Conservation (phyloP, 345 rosid species). For the sweet orange (Citrus sinensis) region DVS_A1.0 CM039165.1:30860001-30860500, state of each 20-base stretch:
- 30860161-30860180: conserved; percentile 15
- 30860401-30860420: conserved; percentile 9
- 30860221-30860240: conserved; percentile 18
- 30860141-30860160: conserved; percentile 29
- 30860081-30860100: not conserved
- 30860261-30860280: conserved; percentile 16
- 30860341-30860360: conserved; percentile 22
- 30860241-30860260: conserved; percentile 19
- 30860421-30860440: conserved; percentile 13
- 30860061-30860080: conserved; percentile 13
- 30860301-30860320: conserved; percentile 10
- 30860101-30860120: conserved; percentile 13
- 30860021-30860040: conserved; percentile 19
- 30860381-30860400: conserved; percentile 21
- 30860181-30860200: conserved; percentile 20
- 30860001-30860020: not conserved
- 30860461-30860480: conserved; percentile 5
- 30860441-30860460: conserved; percentile 1
- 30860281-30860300: not conserved
- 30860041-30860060: conserved; percentile 16
- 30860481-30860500: conserved; percentile 20
- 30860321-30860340: conserved; percentile 27
- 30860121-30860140: conserved; percentile 22
- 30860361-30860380: conserved; percentile 17
- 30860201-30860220: conserved; percentile 22